phyloP scores from a whole-genome alignment of 805 yeast genomes.

The Candida coleopterorum region DNA sequence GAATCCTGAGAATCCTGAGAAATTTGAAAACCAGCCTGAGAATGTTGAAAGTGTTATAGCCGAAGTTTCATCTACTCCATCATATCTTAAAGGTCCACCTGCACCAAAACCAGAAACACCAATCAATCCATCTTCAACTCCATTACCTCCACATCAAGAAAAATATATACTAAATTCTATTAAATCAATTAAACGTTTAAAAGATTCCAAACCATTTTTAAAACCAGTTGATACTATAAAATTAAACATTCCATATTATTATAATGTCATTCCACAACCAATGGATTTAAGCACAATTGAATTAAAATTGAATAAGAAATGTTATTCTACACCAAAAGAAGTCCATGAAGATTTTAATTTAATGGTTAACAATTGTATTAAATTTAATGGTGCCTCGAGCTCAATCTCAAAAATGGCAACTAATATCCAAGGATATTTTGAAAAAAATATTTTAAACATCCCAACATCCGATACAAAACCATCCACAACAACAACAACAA shows the following conservation, averaged over 20 bases:
- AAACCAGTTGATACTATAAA: slow-evolving; percentile 87
- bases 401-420: slow-evolving; percentile 88
- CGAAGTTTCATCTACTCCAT: not conserved
- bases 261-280: slow-evolving; percentile 76
- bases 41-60: too few species aligned
- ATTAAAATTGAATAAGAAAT: slow-evolving; percentile 62
- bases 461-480: slow-evolving; percentile 46
- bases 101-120: slow-evolving; percentile 58
- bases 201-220: slow-evolving; percentile 88
- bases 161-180: slow-evolving; percentile 74
- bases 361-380: slow-evolving; percentile 77
- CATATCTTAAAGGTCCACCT: slow-evolving; percentile 29
- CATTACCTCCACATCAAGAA: slow-evolving; percentile 79
- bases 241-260: slow-evolving; percentile 86
- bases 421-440: slow-evolving; percentile 86
- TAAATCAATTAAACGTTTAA: slow-evolving; percentile 81
- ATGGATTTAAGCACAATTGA: slow-evolving; percentile 95
- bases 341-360: slow-evolving; percentile 74
- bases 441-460: slow-evolving; percentile 86
- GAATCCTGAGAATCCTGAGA: not conserved
- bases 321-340: slow-evolving; percentile 66
- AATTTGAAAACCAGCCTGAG: slow-evolving; percentile 6
- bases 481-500: slow-evolving; percentile 1
- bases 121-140: slow-evolving; percentile 47
- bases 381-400: slow-evolving; percentile 81